Evolutionary conservation across 2,329 filamentous ascomycete species (phyloP).

Genomic region (Sporothrix luriei): DNA sequence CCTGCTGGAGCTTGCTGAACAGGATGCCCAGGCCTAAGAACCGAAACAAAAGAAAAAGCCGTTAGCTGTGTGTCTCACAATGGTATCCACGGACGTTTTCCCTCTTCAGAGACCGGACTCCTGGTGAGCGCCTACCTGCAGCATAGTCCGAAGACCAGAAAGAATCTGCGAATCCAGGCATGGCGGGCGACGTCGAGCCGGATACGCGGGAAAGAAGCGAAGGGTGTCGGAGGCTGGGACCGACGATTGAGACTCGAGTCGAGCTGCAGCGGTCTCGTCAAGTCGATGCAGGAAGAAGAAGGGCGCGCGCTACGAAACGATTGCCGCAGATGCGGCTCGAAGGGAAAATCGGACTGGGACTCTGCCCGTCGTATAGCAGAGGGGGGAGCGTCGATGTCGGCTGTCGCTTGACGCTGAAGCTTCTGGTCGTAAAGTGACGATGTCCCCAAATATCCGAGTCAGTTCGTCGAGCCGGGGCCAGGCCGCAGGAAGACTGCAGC

Average conservation of each 20-base stretch:
- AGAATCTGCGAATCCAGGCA: conserved; percentile 90
- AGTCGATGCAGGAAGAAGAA: neutral
- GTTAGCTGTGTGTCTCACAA: conserved; percentile 19
- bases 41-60: neutral
- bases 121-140: conserved; percentile 62
- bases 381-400: neutral
- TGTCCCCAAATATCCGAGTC: neutral
- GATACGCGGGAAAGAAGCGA: neutral
- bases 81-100: too few relatives aligned
- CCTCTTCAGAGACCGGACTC: neutral
- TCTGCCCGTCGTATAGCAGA: neutral
- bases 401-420: neutral
- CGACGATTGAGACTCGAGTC: conserved; percentile 9
- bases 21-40: conserved; percentile 78
- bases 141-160: conserved; percentile 99
- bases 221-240: neutral
- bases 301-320: neutral
- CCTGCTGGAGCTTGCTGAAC: conserved; percentile 95
- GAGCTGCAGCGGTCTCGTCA: conserved; percentile 20
- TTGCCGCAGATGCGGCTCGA: too few relatives aligned
- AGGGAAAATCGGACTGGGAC: neutral
- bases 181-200: conserved; percentile 48
- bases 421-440: conserved; percentile 7
- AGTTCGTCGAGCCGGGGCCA: neutral
- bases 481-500: neutral